Conservation (phyloP, 257 asterid genomes). For the Ilex aquifolium region DNA sequence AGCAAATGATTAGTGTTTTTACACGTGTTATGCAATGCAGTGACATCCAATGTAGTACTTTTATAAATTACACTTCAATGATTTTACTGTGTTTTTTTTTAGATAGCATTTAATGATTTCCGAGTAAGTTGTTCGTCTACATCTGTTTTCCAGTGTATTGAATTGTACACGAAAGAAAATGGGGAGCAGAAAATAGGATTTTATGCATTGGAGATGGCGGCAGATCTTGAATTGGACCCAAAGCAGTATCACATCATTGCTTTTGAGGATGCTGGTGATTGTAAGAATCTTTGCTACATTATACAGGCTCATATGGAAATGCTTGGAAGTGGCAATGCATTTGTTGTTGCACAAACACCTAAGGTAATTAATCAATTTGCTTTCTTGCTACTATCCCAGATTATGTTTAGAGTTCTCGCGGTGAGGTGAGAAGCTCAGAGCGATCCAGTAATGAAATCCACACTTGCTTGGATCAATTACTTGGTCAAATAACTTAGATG, state of each 20-base stretch:
- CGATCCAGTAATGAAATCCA: too few relatives aligned
- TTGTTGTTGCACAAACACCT: constrained; percentile 80
- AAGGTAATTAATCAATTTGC: constrained; percentile 47
- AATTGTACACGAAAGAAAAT: constrained; percentile 58
- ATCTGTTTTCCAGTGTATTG: constrained; percentile 63
- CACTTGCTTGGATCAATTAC: too few relatives aligned
- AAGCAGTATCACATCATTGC: constrained; percentile 82
- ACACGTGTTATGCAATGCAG: too few relatives aligned
- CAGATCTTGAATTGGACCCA: constrained; percentile 91
- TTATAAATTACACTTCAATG: too few relatives aligned
- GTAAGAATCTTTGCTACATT: constrained; percentile 82
- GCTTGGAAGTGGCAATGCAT: constrained; percentile 80
- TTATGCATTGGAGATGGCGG: constrained; percentile 93
- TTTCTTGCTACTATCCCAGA: constrained; percentile 12
- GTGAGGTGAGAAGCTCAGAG: too few relatives aligned
- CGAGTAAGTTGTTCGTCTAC: constrained; percentile 8
- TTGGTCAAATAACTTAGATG: too few relatives aligned
- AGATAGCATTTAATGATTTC: neutral
- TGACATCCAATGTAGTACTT: too few relatives aligned
- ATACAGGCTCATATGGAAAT: constrained; percentile 82
- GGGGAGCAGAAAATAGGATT: constrained; percentile 81
- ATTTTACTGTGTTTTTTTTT: neutral
- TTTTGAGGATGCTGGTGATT: constrained; percentile 83
- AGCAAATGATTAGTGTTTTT: too few relatives aligned
- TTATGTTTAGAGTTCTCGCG: neutral